Evolutionary conservation across 169 alveolate genomes (phyloP).

Genomic region (Plasmodium gonderi): DNA sequence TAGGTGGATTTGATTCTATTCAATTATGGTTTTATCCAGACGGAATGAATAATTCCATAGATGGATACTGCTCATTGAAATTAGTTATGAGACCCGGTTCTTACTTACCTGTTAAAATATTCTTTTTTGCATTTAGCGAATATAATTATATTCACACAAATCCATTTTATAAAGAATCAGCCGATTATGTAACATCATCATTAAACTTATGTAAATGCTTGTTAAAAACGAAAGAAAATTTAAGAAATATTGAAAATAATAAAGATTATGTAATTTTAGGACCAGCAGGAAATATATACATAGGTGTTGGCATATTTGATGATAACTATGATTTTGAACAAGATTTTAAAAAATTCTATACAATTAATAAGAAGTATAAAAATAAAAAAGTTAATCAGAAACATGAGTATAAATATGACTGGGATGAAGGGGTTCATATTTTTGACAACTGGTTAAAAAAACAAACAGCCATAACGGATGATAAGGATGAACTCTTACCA

Average conservation of each 20-base stretch:
- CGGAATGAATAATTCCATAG: slow-evolving; percentile 83
- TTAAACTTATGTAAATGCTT: slow-evolving; percentile 75
- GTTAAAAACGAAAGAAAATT: slow-evolving; percentile 65
- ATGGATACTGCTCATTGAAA: slow-evolving; percentile 86
- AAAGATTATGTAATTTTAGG: slow-evolving; percentile 87
- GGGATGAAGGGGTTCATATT: slow-evolving; percentile 90
- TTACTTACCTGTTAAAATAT: slow-evolving; percentile 84
- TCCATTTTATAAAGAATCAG: slow-evolving; percentile 85
- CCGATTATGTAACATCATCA: slow-evolving; percentile 84
- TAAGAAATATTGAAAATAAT: slow-evolving; percentile 76
- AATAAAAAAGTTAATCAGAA: slow-evolving; percentile 12
- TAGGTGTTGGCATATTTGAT: slow-evolving; percentile 88
- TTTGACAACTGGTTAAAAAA: slow-evolving; percentile 88
- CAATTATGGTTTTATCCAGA: slow-evolving; percentile 91
- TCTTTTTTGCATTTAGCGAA: slow-evolving; percentile 84
- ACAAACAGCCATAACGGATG: slow-evolving; percentile 89
- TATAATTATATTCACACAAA: slow-evolving; percentile 80
- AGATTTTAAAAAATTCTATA: slow-evolving; percentile 66
- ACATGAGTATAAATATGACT: slow-evolving; percentile 81
- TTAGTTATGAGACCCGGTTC: slow-evolving; percentile 89
- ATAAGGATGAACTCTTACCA: slow-evolving; percentile 66
- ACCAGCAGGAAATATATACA: slow-evolving; percentile 88
- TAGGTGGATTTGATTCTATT: slow-evolving; percentile 90
- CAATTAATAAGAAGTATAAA: slow-evolving; percentile 74
- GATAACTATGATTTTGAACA: slow-evolving; percentile 71